These are phyloP conservation scores for Cyberlindnera maritima DNA, from an alignment of 805 yeast species.

Conservation along the genomic window DNA sequence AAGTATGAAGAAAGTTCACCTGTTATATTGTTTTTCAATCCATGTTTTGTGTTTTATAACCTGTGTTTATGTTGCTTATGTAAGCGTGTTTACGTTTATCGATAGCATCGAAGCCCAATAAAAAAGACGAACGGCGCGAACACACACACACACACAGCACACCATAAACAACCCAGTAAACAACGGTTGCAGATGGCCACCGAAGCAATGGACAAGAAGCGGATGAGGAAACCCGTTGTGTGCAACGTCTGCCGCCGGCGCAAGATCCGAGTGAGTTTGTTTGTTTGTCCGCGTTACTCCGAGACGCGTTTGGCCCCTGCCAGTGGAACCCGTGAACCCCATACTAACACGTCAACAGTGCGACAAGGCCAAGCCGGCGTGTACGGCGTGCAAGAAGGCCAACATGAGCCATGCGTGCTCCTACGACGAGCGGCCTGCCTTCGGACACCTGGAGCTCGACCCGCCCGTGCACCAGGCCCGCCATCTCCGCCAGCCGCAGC, in stretches of 20 bases:
- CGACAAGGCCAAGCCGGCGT: conserved; percentile 28
- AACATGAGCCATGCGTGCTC: conserved; percentile 25
- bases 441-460: background rate
- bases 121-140: conserved; percentile 2
- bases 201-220: conserved; percentile 3
- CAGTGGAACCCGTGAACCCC: background rate
- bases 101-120: too few relatives aligned
- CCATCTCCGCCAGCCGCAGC: conserved; percentile 13
- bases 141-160: too few relatives aligned
- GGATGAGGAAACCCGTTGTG: conserved; percentile 29
- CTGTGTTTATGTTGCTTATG: too few relatives aligned
- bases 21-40: too few relatives aligned
- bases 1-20: background rate
- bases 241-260: conserved; percentile 30
- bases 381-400: conserved; percentile 27
- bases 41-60: too few relatives aligned
- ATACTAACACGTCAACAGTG: conserved; percentile 20
- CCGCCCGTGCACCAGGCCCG: conserved; percentile 6
- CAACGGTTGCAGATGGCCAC: too few relatives aligned
- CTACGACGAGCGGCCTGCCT: conserved; percentile 20
- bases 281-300: background rate
- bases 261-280: conserved; percentile 27
- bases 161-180: too few relatives aligned
- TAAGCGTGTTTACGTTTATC: too few relatives aligned
- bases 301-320: background rate